Base-by-base conservation (phyloP, 2,329 filamentous ascomycete genomes). In the Scopulariopsis brevicaulis region DNA sequence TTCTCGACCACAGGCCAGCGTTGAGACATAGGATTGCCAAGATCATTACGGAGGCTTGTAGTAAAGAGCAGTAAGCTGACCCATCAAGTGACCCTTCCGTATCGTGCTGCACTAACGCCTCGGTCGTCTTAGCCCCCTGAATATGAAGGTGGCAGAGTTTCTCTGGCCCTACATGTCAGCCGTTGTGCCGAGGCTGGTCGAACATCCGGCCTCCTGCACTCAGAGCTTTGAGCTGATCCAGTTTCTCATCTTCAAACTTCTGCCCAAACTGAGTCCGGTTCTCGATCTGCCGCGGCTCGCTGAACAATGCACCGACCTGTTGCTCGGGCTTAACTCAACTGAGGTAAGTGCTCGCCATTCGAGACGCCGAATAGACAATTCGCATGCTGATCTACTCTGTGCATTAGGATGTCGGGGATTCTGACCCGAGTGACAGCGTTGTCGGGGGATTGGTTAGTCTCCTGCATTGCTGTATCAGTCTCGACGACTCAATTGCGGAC, bases 121-220 rank as follows among this genome's bases (percentile, higher is more conserved):
- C 4, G 37, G 1, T 28, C 7, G 8, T 15, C 15, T 11, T 22
- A 58, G 56, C 32, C 50, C 20, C 34, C 50, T 58, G 12, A 58
- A 58, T 20, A 11, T 58, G n/a, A 34, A 53, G 35, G 40, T 58
- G 35, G 56, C 56, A 20, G 50, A 58, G 34, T 58, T 76, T 37
- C 76, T 81, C 60, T 81, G 78, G 78, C 73, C 77, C 1, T 61
- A 74, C 10, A 62, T 76, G 11, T 68, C 68, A 8, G 65, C 64
- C 14, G 65, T 77, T 32, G 63, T 77, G 7, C 69, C 67, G 18
- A 64, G 66, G 54, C 73, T 73, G 24, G 65, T 67, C 3, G 54
- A 37, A 1, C 63, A 65, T 58, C 66, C 72, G 12, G 58, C 56
- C 7, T 67, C 69, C 34, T 77, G 77, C 58, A 70, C 74, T 25